phyloP scores from a whole-genome alignment of 2,329 filamentous ascomycete genomes.

The Neofusicoccum parvum region DNA sequence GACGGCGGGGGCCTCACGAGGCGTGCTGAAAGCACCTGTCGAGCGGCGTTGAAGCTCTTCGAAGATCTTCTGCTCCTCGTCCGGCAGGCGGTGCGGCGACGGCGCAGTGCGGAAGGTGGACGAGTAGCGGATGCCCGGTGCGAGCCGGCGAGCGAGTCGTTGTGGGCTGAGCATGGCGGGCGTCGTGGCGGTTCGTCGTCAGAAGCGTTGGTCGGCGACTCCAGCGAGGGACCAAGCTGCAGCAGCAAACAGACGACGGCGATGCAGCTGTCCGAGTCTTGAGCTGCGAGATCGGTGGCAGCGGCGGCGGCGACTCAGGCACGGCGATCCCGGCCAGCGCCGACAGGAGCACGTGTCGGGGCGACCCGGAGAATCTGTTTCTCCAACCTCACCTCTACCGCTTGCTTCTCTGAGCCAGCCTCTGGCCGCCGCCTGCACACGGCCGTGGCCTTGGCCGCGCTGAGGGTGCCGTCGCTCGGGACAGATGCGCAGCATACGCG shows the following conservation, averaged over 20 bases:
- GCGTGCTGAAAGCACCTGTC: constrained; percentile 76
- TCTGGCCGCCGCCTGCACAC: too few relatives aligned
- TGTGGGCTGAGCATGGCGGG: constrained; percentile 8
- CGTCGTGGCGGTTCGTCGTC: not conserved
- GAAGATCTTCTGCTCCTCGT: constrained; percentile 87
- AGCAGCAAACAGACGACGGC: too few relatives aligned
- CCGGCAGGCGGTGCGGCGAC: constrained; percentile 81
- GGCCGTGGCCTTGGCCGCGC: too few relatives aligned
- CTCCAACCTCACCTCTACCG: constrained; percentile 6
- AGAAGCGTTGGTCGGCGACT: not conserved
- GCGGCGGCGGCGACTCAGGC: not conserved
- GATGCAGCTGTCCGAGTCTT: not conserved
- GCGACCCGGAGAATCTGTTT: constrained; percentile 16
- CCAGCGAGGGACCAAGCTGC: too few relatives aligned
- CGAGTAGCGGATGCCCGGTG: constrained; percentile 10
- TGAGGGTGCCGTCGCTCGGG: too few relatives aligned
- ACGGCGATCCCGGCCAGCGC: not conserved
- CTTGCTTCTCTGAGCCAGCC: too few relatives aligned
- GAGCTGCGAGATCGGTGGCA: constrained; percentile 14
- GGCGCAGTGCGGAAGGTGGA: constrained; percentile 52
- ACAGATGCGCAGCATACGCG: too few relatives aligned
- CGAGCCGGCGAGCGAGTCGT: not conserved
- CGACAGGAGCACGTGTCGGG: constrained; percentile 2
- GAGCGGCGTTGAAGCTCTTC: constrained; percentile 79
- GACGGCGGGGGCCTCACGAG: constrained; percentile 46